Evolutionary conservation across 768 basidiomycete genomes (phyloP).

Genomic region (Trichaptum fuscoviolaceum): DNA sequence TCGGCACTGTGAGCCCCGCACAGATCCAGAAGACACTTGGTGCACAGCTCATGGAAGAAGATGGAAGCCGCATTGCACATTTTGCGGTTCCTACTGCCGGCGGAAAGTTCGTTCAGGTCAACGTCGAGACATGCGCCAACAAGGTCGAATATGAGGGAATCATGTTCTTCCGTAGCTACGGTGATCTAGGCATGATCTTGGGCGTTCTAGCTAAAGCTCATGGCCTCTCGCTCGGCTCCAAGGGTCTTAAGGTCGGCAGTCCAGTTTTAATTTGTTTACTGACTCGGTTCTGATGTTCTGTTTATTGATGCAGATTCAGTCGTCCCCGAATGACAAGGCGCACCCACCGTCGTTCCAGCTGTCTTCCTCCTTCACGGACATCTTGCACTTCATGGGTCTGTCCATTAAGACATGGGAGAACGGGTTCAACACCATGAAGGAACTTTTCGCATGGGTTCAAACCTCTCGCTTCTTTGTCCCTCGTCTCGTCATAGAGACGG

Average conservation of each 20-base stretch:
- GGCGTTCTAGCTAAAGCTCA: conserved; percentile 47
- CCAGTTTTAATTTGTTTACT: background rate
- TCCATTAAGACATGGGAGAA: too few species aligned
- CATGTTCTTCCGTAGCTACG: too few species aligned
- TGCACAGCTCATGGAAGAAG: too few species aligned
- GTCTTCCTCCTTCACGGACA: conserved; percentile 40
- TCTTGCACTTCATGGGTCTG: conserved; percentile 54
- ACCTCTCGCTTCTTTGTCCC: conserved; percentile 51
- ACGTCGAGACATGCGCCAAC: conserved; percentile 54
- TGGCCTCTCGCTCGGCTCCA: conserved; percentile 44
- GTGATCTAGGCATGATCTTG: conserved; percentile 67
- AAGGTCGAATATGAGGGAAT: conserved; percentile 46
- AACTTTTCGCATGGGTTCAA: too few species aligned
- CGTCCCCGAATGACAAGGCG: conserved; percentile 14
- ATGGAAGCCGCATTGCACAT: too few species aligned
- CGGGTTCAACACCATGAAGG: too few species aligned
- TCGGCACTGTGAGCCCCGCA: too few species aligned
- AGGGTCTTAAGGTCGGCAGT: conserved; percentile 53
- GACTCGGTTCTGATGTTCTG: too few species aligned
- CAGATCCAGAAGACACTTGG: too few species aligned
- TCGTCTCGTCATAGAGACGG: conserved; percentile 24
- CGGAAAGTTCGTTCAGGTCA: conserved; percentile 51
- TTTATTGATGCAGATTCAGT: background rate
- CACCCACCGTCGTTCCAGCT: conserved; percentile 42
- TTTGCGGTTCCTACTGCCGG: conserved; percentile 46